phyloP scores from a whole-genome alignment of 495 filamentous ascomycete genomes.

The Acidomyces sp. region DNA sequence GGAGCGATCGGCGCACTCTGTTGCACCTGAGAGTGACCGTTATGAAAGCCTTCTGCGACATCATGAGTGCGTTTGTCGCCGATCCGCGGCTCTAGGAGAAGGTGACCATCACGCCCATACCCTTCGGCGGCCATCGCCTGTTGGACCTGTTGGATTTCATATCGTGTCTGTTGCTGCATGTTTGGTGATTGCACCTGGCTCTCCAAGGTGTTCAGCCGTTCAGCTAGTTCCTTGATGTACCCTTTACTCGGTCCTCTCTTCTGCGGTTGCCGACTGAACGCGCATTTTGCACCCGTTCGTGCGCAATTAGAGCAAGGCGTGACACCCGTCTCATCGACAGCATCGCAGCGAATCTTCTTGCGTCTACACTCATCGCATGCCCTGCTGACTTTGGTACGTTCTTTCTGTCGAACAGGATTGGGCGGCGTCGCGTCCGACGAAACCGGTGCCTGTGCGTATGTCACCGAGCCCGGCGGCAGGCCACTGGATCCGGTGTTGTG shows the following conservation, averaged over 20 bases:
- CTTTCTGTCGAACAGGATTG: conserved; percentile 24
- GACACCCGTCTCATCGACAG: conserved; percentile 61
- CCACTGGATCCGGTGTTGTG: neutral
- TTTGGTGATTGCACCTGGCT: conserved; percentile 29
- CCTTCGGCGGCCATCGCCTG: conserved; percentile 10
- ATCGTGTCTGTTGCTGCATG: conserved; percentile 3
- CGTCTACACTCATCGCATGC: conserved; percentile 91
- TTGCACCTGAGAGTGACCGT: conserved; percentile 3
- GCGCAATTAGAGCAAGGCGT: conserved; percentile 79
- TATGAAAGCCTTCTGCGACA: conserved; percentile 8
- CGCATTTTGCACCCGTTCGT: conserved; percentile 60
- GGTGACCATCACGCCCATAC: neutral
- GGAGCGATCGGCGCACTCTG: conserved; percentile 3
- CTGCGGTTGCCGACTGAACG: conserved; percentile 86
- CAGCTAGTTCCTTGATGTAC: conserved; percentile 95
- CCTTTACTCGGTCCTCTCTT: conserved; percentile 95
- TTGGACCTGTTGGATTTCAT: conserved; percentile 15
- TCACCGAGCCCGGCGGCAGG: neutral
- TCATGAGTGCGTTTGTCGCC: conserved; percentile 17
- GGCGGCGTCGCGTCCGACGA: neutral
- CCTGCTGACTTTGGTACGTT: conserved; percentile 81
- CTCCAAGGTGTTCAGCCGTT: conserved; percentile 74
- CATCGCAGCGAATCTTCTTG: conserved; percentile 95
- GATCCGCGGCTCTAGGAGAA: conserved; percentile 1
- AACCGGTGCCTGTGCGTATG: conserved; percentile 3